Conservation (phyloP, 1,284 basidiomycete species). For the Agaricales sp. region DNA sequence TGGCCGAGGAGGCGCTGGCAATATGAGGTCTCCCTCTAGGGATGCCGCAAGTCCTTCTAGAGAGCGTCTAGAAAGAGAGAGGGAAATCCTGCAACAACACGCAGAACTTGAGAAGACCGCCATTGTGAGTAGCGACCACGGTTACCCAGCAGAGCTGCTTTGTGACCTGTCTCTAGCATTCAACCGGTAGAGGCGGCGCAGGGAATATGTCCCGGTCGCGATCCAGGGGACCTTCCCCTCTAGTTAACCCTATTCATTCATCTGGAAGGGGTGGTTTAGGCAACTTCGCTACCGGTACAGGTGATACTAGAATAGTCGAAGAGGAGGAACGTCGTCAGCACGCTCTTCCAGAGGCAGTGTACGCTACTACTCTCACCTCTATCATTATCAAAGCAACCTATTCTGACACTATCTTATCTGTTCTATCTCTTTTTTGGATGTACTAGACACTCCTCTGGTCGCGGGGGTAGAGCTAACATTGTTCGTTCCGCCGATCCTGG, state of each 20-base stretch:
- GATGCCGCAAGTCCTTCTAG: not conserved
- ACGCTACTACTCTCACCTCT: constrained; percentile 14
- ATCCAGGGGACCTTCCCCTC: constrained; percentile 3
- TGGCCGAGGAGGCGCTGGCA: not conserved
- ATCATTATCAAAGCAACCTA: not conserved
- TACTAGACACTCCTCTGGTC: constrained; percentile 58
- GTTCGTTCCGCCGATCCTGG: constrained; percentile 27
- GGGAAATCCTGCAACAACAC: not conserved
- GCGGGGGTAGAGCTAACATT: constrained; percentile 59
- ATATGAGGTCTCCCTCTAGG: constrained; percentile 1
- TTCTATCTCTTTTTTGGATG: too few species aligned
- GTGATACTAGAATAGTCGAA: constrained; percentile 22
- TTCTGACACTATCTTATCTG: not conserved
- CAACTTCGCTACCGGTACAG: constrained; percentile 33
- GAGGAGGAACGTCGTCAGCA: constrained; percentile 33
- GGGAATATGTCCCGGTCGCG: not conserved
- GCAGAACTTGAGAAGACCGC: not conserved
- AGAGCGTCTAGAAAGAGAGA: not conserved
- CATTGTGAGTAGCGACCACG: constrained; percentile 1
- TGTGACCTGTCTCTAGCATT: constrained; percentile 18
- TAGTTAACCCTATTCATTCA: constrained; percentile 31
- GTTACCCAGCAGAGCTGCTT: constrained; percentile 25
- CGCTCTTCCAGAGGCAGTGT: constrained; percentile 28
- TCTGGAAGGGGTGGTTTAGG: constrained; percentile 51
- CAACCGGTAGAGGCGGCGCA: not conserved